Percentiles rank a stretch among this genome's conserved stretches.
Conservation (phyloP, 129 eudicot genomes). For the Arctium lappa region DNA sequence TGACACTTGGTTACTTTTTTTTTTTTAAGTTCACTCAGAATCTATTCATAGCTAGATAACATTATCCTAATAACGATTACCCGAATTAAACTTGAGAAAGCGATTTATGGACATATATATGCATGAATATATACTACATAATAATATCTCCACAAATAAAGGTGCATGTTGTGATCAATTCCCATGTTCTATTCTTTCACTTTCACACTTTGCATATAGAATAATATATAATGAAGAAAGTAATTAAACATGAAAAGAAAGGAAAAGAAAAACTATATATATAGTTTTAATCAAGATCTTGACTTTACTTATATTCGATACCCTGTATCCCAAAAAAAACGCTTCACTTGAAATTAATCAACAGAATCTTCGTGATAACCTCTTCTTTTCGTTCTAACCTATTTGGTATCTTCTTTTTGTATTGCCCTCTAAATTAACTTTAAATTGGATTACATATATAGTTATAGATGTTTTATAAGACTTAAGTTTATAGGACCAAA, state of each 20-base stretch:
- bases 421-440: too few species aligned
- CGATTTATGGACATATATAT: background rate
- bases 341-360: background rate
- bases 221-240: background rate
- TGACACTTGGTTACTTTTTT: background rate
- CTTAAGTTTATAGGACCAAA: background rate
- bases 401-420: too few species aligned
- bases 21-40: background rate
- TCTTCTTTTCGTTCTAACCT: too few species aligned
- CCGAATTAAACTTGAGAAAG: background rate
- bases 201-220: slow-evolving; percentile 18
- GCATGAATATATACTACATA: background rate
- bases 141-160: background rate
- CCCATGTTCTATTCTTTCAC: background rate
- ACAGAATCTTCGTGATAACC: too few species aligned
- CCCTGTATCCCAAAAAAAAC: background rate
- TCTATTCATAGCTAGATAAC: background rate
- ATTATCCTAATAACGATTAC: background rate
- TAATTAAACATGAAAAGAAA: background rate
- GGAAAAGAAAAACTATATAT: background rate
- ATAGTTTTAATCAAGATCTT: background rate
- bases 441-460: too few species aligned
- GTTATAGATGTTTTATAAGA: background rate
- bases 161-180: background rate
- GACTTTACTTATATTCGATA: background rate